Percentiles rank a stretch among this genome's conserved stretches.
These are phyloP conservation scores for Torulaspora indica DNA, from an alignment of 805 yeast species.

Conservation along the genomic window DNA sequence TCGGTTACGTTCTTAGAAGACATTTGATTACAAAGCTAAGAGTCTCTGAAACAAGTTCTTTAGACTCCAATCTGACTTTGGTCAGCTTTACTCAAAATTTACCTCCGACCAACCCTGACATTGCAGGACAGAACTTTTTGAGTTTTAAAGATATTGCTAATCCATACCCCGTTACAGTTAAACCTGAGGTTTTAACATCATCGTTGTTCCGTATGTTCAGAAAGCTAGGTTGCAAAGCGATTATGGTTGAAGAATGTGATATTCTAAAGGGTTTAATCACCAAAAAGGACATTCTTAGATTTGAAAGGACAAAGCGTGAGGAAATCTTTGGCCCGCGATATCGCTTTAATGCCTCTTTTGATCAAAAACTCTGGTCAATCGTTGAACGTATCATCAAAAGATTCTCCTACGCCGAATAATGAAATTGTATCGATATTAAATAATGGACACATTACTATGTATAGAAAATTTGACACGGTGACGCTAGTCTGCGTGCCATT, in stretches of 20 bases:
- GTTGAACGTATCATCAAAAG: conserved; percentile 17
- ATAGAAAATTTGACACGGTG: background rate
- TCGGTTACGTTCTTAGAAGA: conserved; percentile 32
- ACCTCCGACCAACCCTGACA: conserved; percentile 1
- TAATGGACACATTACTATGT: background rate
- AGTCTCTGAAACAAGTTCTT: conserved; percentile 16
- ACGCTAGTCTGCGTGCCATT: conserved; percentile 54
- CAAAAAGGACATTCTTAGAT: conserved; percentile 73
- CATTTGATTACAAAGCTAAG: conserved; percentile 22
- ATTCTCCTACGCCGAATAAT: conserved; percentile 8
- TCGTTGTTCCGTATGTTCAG: conserved; percentile 63
- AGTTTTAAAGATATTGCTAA: conserved; percentile 36
- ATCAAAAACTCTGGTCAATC: conserved; percentile 25
- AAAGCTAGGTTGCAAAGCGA: conserved; percentile 72
- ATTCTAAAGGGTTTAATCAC: conserved; percentile 70
- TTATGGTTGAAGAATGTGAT: conserved; percentile 63
- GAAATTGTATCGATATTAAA: background rate
- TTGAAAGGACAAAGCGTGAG: conserved; percentile 40
- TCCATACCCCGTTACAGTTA: conserved; percentile 58
- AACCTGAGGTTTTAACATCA: conserved; percentile 51
- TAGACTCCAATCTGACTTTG: conserved; percentile 16
- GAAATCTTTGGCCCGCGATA: conserved; percentile 31
- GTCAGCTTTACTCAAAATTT: conserved; percentile 9
- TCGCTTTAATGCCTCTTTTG: conserved; percentile 22
- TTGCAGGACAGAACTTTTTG: conserved; percentile 28